Evolutionary conservation across 225 moss, liverwort and hornwort species (phyloP).

Genomic region (Polytrichum commune): DNA sequence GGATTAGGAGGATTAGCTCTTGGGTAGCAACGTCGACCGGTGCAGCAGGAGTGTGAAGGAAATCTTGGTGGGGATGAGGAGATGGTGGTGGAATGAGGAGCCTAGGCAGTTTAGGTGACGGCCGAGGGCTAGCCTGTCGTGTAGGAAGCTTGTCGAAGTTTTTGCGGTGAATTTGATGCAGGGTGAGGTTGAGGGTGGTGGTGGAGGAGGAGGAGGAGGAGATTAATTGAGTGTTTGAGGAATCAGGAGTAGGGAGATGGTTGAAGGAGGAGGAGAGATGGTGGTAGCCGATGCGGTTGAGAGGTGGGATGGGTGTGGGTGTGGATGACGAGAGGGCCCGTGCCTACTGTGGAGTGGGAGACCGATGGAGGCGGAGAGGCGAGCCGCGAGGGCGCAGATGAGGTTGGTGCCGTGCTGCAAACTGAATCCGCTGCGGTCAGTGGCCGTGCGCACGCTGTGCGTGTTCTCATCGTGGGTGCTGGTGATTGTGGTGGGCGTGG

Average conservation of each 20-base stretch:
- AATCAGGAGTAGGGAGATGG: too few species aligned
- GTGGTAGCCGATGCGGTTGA: background rate
- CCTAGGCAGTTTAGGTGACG: background rate
- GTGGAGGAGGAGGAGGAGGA: background rate
- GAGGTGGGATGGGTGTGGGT: conserved; percentile 5
- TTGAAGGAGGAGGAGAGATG: background rate
- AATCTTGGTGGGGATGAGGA: background rate
- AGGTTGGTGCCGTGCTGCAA: conserved; percentile 17
- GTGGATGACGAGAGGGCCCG: conserved; percentile 7
- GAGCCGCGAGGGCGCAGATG: conserved; percentile 6
- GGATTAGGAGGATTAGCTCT: too few species aligned
- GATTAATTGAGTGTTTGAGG: too few species aligned
- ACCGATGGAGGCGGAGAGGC: conserved; percentile 13
- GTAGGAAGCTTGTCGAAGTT: background rate
- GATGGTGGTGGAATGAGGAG: background rate
- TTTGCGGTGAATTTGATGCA: background rate
- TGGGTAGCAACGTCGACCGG: too few species aligned
- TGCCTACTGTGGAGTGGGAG: conserved; percentile 18
- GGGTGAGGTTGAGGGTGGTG: background rate
- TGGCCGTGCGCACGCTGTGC: conserved; percentile 32
- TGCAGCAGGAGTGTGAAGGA: background rate
- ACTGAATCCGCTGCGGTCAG: conserved; percentile 32
- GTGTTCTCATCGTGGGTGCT: conserved; percentile 17
- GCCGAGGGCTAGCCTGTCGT: background rate
- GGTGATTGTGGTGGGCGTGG: conserved; percentile 43